These are phyloP conservation scores for Pythium plurisporium DNA, from an alignment of 352 stramenopile species.

Conservation along the genomic window DNA sequence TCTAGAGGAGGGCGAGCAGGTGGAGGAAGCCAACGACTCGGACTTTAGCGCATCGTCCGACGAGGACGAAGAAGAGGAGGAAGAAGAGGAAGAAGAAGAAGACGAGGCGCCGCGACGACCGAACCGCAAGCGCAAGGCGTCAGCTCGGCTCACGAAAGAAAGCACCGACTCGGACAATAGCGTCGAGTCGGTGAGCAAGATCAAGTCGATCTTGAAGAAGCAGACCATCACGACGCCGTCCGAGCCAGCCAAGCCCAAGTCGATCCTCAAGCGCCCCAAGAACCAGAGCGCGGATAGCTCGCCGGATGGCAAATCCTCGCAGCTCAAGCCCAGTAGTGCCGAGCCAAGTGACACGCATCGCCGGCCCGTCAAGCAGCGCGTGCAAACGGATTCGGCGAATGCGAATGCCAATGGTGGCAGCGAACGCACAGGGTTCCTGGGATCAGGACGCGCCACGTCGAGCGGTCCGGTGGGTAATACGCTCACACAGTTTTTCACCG, in stretches of 20 bases:
- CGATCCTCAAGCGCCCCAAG: slow-evolving; percentile 38
- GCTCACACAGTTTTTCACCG: slow-evolving; percentile 76
- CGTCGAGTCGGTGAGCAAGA: not conserved
- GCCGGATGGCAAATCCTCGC: not conserved
- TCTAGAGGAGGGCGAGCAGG: slow-evolving; percentile 20
- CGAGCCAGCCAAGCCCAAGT: slow-evolving; percentile 26
- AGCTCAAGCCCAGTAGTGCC: slow-evolving; percentile 13
- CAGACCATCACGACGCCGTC: not conserved
- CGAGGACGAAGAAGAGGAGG: slow-evolving; percentile 29
- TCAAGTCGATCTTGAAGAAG: slow-evolving; percentile 8
- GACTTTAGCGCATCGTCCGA: slow-evolving; percentile 28
- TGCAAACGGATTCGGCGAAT: slow-evolving; percentile 8
- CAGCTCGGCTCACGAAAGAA: slow-evolving; percentile 20
- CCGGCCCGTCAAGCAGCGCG: slow-evolving; percentile 57
- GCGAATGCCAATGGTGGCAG: not conserved
- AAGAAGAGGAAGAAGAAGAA: slow-evolving; percentile 14
- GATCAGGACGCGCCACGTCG: slow-evolving; percentile 5
- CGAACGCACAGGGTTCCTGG: not conserved
- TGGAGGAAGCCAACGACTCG: slow-evolving; percentile 32
- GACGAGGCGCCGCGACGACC: not conserved
- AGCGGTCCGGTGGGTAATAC: slow-evolving; percentile 29
- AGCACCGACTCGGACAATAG: slow-evolving; percentile 50
- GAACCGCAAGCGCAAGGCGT: slow-evolving; percentile 39
- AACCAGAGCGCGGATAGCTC: slow-evolving; percentile 7
- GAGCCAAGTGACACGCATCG: slow-evolving; percentile 48